Base-by-base conservation (phyloP, 108 stramenopile genomes). In the Epithemia pelagica region DNA sequence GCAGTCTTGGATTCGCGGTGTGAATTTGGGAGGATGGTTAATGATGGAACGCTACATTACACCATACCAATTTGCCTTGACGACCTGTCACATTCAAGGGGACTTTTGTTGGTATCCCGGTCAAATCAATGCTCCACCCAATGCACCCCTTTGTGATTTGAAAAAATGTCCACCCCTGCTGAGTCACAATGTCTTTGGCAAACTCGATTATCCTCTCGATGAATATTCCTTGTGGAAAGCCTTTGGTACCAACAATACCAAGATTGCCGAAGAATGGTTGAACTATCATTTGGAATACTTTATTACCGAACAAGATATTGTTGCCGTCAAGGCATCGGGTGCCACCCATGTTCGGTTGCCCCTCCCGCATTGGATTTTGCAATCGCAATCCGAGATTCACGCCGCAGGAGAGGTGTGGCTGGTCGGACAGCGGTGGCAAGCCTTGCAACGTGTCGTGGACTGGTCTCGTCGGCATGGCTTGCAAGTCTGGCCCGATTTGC, bases 1-100 rank as follows among this genome's bases (percentile, higher is more conserved):
- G 28, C 31, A n/a, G 21, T 56, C 18, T 18, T 80, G 72, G 67
- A 83, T 87, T 67, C 82, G 82, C 10, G 86, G 86, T 7, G 86
- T 87, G 70, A 87, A 87, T 57, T 62, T 87, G 33, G 86, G 82
- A 25, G 86, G 86, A 22, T 87, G 86, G 86, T 61, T 84, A 20
- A 22, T 84, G 15, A 18, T 77, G 65, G 83, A 94, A 65, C 67
- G 84, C 31, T 88, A 79, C 71, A 87, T 90, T 62, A 85, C 82
- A 20, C 89, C 89, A 2, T 89, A 82, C 53, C 46, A 85, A 61
- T 94, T 82, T 59, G 71, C 76, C 32, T 28, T 82, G 19, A 78
- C 73, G 32, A 52, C 63, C 29, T 78, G 81, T 62, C 81, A 82
- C 26, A n/a, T 68, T 10, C 30, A 59, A 30, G 76, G 81, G 2